Evolutionary conservation across 768 basidiomycete genomes (phyloP), one percentile per base, ranked within the genome.

Genomic region (Suillus occidentalis): DNA sequence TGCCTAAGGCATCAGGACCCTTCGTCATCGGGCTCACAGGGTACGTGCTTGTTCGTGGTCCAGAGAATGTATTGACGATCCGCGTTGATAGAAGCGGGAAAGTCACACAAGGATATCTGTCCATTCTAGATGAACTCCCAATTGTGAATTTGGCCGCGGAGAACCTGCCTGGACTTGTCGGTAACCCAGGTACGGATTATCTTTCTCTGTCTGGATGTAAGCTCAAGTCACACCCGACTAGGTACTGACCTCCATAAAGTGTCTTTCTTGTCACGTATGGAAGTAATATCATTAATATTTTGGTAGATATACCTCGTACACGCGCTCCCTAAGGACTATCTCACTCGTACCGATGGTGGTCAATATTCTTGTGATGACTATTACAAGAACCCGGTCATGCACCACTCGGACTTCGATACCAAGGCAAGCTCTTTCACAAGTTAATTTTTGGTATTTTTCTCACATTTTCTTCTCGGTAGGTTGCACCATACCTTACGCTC

Each of bases 401-500:
- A 90, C 74, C 73, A 74, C 2, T 92, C 91, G 9, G 79, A 81
- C 4, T 96, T 97, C 72, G 81, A 84, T 63, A 81, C 85, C 4
- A 87, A 83, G 79, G 94, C 91, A 65, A 22, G 72, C 69, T 18
- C 43, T 14, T 63, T 61, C 55, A 16, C 16, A 4, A 25, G 18
- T 6, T 20, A 6, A 42, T 40, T 18, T 12, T 58, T 39, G 13
- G 16, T 18, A 25, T 20, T n/a, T 1, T 9, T 43, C 40, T 55
- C 13, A 12, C 43, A 39, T 31, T 39, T 60, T 16, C 8, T 53
- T 40, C n/a, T 10, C 60, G 36, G 14, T 42, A 95, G 91, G 81
- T 96, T 39, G 92, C 93, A 1, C 95, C 93, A 0, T 94, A 92
- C 74, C 81, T 94, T 4, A 93, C 92, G 0, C 83, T 96, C 8